These are phyloP conservation scores for Aquilaria agallochum DNA, from an alignment of 441 rosid genomes.

Conservation along the genomic window DNA sequence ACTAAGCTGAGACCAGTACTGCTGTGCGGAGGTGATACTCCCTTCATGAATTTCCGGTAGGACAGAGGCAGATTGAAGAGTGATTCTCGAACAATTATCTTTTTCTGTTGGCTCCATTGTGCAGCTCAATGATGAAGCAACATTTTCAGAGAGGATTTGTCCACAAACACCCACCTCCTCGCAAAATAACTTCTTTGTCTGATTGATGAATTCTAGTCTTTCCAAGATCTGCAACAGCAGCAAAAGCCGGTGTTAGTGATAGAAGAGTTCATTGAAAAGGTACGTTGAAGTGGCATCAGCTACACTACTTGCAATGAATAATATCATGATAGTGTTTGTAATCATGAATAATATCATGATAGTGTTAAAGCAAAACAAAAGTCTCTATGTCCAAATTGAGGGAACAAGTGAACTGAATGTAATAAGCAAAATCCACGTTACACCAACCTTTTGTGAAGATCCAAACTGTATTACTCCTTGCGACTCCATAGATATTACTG, in stretches of 20 bases:
- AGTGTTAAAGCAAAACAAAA: too few relatives aligned
- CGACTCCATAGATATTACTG: constrained; percentile 56
- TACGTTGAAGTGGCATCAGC: too few relatives aligned
- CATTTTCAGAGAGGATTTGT: constrained; percentile 17
- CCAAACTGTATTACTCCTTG: constrained; percentile 79
- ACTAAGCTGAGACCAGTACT: constrained; percentile 22
- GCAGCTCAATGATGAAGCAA: constrained; percentile 32
- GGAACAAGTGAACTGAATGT: too few relatives aligned
- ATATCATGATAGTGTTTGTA: too few relatives aligned
- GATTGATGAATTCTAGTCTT: constrained; percentile 50
- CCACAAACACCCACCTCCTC: constrained; percentile 27
- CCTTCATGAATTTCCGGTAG: constrained; percentile 30
- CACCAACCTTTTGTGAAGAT: constrained; percentile 67
- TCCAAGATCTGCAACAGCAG: constrained; percentile 51
- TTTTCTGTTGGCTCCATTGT: constrained; percentile 37
- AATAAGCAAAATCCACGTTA: too few relatives aligned
- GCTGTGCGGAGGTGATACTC: constrained; percentile 16
- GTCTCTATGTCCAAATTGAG: too few relatives aligned
- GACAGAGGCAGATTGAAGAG: constrained; percentile 17
- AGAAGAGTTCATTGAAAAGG: too few relatives aligned
- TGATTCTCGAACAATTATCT: constrained; percentile 30
- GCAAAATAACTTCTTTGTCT: constrained; percentile 40
- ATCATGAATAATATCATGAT: too few relatives aligned
- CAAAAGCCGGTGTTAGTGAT: not conserved
- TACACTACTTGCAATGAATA: too few relatives aligned